Conservation (phyloP, 257 asterid species). For the Forsythia viridissima region DNA sequence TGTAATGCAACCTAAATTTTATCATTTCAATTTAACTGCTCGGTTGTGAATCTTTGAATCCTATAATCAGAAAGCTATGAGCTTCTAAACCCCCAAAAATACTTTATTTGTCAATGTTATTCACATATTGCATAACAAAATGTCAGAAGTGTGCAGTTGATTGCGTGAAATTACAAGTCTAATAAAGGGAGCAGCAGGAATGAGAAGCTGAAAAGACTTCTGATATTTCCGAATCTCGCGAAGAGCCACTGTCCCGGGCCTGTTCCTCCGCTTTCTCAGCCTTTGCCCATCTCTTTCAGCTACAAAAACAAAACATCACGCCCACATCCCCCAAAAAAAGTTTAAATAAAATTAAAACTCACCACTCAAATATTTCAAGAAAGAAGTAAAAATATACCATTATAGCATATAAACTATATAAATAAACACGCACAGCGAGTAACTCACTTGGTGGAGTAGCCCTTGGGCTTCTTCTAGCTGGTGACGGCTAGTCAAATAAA, state of each 20-base stretch:
- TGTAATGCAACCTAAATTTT: background rate
- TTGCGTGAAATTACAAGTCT: constrained; percentile 49
- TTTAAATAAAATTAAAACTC: background rate
- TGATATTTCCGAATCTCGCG: constrained; percentile 85
- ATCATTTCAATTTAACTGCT: background rate
- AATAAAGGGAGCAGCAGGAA: constrained; percentile 89
- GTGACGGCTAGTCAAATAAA: constrained; percentile 33
- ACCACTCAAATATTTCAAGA: constrained; percentile 10
- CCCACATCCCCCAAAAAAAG: constrained; percentile 6
- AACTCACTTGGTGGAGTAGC: constrained; percentile 39
- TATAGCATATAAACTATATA: background rate
- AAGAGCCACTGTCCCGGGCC: constrained; percentile 74
- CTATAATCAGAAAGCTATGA: background rate
- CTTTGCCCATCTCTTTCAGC: constrained; percentile 30
- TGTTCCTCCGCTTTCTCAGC: constrained; percentile 42
- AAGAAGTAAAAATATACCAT: background rate
- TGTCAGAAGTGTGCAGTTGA: background rate
- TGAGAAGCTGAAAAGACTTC: constrained; percentile 57
- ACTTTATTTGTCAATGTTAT: background rate
- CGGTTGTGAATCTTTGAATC: background rate
- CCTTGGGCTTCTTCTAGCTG: constrained; percentile 37
- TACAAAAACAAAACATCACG: constrained; percentile 17
- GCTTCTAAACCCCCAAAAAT: background rate
- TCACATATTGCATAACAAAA: background rate
- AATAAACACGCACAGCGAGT: background rate